Evolutionary conservation across 345 rosid genomes (phyloP), one percentile per base, ranked within the genome.

Genomic region (Eutrema japonicum): DNA sequence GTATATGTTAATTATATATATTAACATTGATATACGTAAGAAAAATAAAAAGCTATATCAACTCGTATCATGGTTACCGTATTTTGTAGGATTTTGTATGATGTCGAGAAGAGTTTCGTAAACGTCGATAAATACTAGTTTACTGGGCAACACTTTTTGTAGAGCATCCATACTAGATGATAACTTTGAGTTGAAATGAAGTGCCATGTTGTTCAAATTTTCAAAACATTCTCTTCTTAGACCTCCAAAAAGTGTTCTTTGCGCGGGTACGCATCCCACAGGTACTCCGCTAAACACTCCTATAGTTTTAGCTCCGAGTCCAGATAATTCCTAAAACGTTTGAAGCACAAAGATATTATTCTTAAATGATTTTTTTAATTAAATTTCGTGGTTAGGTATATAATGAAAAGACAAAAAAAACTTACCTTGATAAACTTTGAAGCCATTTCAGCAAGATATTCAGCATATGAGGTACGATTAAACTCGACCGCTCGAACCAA

Each of bases 161-260:
- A 75, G 52, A 46, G 38, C 7, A 50, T 76, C 46, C 51, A 76
- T 14, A 29, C 2, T 30, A 75, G 70, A 63, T n/a, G 79, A 76
- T 54, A 76, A 30, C 46, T 36, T 54, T 69, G 70, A 63, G 54
- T 76, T 76, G 59, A 61, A 76, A 37, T 76, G 42, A 36, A 53
- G 64, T 53, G 75, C 59, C 74, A 69, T 75, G 6, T 62, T 53
- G 56, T 69, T 76, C 30, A 69, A 45, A 36, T 47, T 32, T 37
- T 76, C 75, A 22, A 2, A 69, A 47, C 79, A 76, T 45, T 62
- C 16, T 76, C 79, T 76, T 45, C 1, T 4, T 2, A 63, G 8
- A 9, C 75, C 70, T 1, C 79, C 79, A 2, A 76, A 76, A 6
- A 76, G 10, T 35, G 79, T 76, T 76, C 65, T 69, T 38, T 69